A percentile compares a stretch with the other conserved stretches of the same genome.
phyloP scores from a whole-genome alignment of 495 filamentous ascomycete genomes.

The Aspergillus ellipticus region DNA sequence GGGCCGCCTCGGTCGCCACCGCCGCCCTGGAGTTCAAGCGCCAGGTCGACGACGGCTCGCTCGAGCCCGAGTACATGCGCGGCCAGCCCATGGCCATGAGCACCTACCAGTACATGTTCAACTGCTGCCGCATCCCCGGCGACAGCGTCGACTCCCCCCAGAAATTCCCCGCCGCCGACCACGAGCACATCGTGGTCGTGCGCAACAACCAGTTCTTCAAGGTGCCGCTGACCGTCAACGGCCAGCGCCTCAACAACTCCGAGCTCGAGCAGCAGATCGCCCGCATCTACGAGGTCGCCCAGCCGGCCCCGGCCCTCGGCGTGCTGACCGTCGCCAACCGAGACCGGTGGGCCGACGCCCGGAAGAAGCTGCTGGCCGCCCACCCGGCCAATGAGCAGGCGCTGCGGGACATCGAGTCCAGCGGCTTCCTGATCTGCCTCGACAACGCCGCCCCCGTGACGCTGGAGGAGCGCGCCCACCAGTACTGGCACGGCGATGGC shows the following conservation, averaged over 20 bases:
- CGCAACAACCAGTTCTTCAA: slow-evolving; percentile 98
- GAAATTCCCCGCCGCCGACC: slow-evolving; percentile 69
- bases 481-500: slow-evolving; percentile 98
- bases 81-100: slow-evolving; percentile 94
- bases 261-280: slow-evolving; percentile 89
- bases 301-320: slow-evolving; percentile 70
- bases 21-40: slow-evolving; percentile 90
- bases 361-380: slow-evolving; percentile 69
- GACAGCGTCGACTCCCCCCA: slow-evolving; percentile 76
- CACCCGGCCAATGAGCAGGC: slow-evolving; percentile 70
- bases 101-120: slow-evolving; percentile 99
- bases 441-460: slow-evolving; percentile 92
- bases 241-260: slow-evolving; percentile 74
- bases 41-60: slow-evolving; percentile 73
- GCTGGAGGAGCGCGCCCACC: slow-evolving; percentile 88
- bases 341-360: slow-evolving; percentile 86
- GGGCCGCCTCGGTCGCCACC: slow-evolving; percentile 84
- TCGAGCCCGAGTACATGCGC: slow-evolving; percentile 99
- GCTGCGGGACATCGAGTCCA: slow-evolving; percentile 80
- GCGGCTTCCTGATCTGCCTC: slow-evolving; percentile 89
- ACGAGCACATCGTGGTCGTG: slow-evolving; percentile 83
- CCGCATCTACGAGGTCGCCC: slow-evolving; percentile 75
- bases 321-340: slow-evolving; percentile 87
- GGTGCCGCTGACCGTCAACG: slow-evolving; percentile 68
- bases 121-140: slow-evolving; percentile 81